Base-by-base conservation (phyloP, 352 stramenopile genomes). In the Globisporangium megalacanthum region DNA sequence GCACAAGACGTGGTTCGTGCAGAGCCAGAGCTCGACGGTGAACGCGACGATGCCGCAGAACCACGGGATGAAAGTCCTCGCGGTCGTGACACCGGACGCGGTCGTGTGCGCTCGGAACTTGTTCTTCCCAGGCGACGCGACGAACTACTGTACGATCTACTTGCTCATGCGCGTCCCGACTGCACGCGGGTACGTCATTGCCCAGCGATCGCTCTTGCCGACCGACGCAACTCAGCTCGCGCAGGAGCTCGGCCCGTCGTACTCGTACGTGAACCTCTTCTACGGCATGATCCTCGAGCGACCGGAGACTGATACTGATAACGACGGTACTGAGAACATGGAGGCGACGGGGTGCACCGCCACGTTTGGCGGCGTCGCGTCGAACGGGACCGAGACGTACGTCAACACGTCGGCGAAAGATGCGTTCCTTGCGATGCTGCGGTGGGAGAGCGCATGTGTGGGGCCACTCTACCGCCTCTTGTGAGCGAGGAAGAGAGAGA, bases 11-110 rank as follows among this genome's bases (percentile, higher is more conserved):
- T 73, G 66, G 66, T 39, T 58, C 49, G 58, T 79, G 42, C 55
- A 72, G 52, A 57, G 50, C 49, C 50, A 65, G 31, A 60, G 52
- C 42, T 36, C 53, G 17, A 36, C 41, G 4, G 56, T 68, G 39
- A 68, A 65, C 55, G 68, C 56, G 58, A 36, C 66, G n/a, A 6
- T 31, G 15, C 13, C 66, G 14, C 54, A 63, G 41, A 67, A 51
- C 13, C 31, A 52, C 11, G 22, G 76, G 9, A 66, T 76, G 61
- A 81, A 77, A 47, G 60, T 81, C 7, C 55, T 81, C 2, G 64
- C 68, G 35, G 53, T 52, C 9, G 37, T 73, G 31, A 61, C 55
- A 15, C 59, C 62, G 33, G 39, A 64, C 48, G 61, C 66, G 31
- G 52, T 58, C 44, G 39, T 73, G 36, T 51, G 70, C 20, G 56